phyloP scores from a whole-genome alignment of 2,329 filamentous ascomycete genomes.

The Diaporthe batatas region DNA sequence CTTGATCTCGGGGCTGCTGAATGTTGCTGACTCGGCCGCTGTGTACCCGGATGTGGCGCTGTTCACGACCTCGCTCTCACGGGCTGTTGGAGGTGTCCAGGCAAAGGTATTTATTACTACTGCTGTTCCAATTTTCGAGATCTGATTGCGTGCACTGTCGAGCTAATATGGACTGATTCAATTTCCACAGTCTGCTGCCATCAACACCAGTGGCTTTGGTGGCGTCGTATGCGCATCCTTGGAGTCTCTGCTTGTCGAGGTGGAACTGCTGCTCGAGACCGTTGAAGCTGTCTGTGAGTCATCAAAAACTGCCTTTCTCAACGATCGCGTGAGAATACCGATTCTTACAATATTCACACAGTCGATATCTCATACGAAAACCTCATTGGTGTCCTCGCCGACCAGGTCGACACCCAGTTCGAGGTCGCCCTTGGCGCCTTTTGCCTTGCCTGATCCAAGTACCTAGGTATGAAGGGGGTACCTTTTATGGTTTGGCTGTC shows the following conservation, averaged over 20 bases:
- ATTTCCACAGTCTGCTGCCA: background rate
- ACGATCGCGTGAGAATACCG: background rate
- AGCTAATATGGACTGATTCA: background rate
- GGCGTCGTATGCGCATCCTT: slow-evolving; percentile 8
- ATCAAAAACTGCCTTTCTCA: accelerated
- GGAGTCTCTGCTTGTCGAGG: slow-evolving; percentile 1
- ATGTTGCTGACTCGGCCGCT: slow-evolving; percentile 11
- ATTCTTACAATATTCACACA: background rate
- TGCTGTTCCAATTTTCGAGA: no score
- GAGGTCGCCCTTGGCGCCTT: background rate
- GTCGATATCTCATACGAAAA: slow-evolving; percentile 18
- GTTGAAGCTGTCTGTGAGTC: slow-evolving; percentile 10
- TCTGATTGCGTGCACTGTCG: no score
- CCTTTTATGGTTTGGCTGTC: no score
- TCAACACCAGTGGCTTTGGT: slow-evolving; percentile 1
- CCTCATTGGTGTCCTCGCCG: background rate
- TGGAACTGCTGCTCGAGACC: slow-evolving; percentile 8
- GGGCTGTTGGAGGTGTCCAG: background rate
- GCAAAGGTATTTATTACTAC: background rate
- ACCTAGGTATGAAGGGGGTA: no score
- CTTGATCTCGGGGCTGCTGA: background rate
- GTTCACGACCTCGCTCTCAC: slow-evolving; percentile 12
- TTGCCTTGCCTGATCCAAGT: background rate
- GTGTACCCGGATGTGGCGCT: slow-evolving; percentile 24
- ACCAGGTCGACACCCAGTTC: slow-evolving; percentile 13